Base-by-base conservation (phyloP, 1,139 yeast genomes). In the Candida albicans region DNA sequence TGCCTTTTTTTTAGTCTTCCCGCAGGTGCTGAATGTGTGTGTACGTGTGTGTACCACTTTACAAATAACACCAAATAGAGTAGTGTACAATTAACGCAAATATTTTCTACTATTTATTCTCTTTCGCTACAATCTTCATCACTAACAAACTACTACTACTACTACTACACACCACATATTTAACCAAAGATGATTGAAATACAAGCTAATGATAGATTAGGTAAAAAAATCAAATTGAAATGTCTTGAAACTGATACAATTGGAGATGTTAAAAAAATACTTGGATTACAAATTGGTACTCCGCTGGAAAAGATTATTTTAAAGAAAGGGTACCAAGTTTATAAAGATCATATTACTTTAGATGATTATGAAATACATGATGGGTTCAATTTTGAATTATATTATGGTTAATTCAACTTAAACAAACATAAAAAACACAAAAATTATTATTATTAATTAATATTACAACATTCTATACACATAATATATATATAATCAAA, bases 331-430 rank as follows among this genome's bases (percentile, higher is more conserved):
- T 84, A 90, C 57, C 84, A 82, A 48, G 80, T 87, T 0, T 84
- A 81, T 63, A 91, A 91, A 61, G 95, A 93, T 57, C 98, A 90
- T 58, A 91, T 93, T 47, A 76, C 91, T 0, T 70, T 93, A 42
- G 96, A 86, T 22, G 99, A 93, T 62, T 93, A 95, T 61, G 99
- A 93, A 63, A 81, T 93, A 12, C 96, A 90, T 58, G 86, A 90
- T 61, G 96, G 96, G 15, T 84, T 87, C 54, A 88, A 84, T 60
- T 68, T 93, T 53, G 99, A 93, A 63, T 67, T 93, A 58, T 93
- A 88, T 56, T 86, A 86, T 58, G 70, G 81, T 18, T 83, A 47
- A 47, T 29, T n/a, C 9, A 11, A 18, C 29, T n/a, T 9, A 11
- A n/a, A n/a, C n/a, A n/a, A n/a, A n/a, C n/a, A n/a, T n/a, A n/a